Evolutionary conservation across 2,329 filamentous ascomycete genomes (phyloP).

Genomic region (Xylaria sp.): DNA sequence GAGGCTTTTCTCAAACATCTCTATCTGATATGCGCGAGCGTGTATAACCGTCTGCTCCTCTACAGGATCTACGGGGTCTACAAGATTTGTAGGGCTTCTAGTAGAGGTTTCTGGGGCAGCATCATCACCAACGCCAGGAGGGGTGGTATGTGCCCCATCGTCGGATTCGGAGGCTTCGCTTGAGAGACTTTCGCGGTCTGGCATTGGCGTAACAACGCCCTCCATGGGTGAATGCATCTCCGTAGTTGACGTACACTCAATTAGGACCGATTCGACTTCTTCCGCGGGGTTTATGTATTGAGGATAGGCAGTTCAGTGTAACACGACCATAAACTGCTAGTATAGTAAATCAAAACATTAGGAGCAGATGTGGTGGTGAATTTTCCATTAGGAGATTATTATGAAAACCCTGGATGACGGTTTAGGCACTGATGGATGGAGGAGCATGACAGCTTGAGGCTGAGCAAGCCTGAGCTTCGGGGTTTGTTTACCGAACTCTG

Average conservation of each 20-base stretch:
- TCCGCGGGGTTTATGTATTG: background rate
- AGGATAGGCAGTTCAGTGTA: background rate
- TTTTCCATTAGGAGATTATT: background rate
- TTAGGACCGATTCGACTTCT: background rate
- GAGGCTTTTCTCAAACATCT: conserved; percentile 79
- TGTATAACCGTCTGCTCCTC: conserved; percentile 51
- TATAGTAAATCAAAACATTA: background rate
- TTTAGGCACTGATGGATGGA: background rate
- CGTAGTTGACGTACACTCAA: background rate
- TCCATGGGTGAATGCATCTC: conserved; percentile 23
- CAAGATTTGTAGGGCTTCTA: conserved; percentile 21
- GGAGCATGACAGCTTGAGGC: background rate
- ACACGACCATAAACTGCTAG: background rate
- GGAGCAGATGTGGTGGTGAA: background rate
- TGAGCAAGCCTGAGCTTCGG: background rate
- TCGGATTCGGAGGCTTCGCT: conserved; percentile 16
- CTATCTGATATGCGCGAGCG: conserved; percentile 74
- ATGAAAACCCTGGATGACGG: background rate
- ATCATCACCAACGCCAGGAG: conserved; percentile 7
- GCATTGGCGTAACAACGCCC: background rate
- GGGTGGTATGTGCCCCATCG: background rate
- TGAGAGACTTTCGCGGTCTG: background rate
- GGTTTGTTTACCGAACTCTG: conserved; percentile 5
- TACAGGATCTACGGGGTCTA: conserved; percentile 24
- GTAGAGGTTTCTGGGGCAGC: background rate